Evolutionary conservation across 192 early-diverging fungal genomes (phyloP).

Genomic region (Oehlia diaphana): DNA sequence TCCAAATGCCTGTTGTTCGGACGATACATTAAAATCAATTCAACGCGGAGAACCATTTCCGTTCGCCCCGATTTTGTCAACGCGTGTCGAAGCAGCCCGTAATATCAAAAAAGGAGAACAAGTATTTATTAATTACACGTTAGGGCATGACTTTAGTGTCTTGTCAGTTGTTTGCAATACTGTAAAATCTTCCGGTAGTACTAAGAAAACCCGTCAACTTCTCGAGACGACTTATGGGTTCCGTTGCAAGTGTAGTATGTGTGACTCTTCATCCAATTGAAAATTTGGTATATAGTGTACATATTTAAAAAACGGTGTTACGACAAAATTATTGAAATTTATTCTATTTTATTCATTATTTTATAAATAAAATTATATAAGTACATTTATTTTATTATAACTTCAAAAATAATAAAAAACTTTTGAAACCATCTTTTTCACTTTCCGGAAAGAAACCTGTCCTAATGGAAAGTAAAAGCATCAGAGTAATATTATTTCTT

Average conservation of each 20-base stretch:
- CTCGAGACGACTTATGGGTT: slow-evolving; percentile 10
- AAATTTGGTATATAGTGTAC: no score
- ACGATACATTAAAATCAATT: neutral
- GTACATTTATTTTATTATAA: no score
- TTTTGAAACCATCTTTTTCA: no score
- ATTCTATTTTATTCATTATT: no score
- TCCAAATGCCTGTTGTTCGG: neutral
- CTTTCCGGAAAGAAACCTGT: no score
- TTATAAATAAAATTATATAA: no score
- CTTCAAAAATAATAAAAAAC: no score
- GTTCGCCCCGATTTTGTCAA: neutral
- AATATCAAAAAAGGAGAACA: slow-evolving; percentile 2
- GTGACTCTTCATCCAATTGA: neutral
- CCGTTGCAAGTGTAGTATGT: neutral
- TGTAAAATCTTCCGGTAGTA: neutral
- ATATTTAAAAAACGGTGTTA: no score
- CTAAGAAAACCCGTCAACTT: neutral
- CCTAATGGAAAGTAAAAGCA: no score
- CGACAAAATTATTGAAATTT: no score
- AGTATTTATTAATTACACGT: slow-evolving; percentile 7
- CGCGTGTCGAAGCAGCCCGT: neutral
- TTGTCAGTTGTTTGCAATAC: neutral
- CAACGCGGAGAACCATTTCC: neutral
- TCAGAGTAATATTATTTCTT: no score
- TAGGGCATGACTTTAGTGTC: neutral